phyloP scores from a whole-genome alignment of 2,329 filamentous ascomycete genomes.

The Fusarium oligoseptatum region DNA sequence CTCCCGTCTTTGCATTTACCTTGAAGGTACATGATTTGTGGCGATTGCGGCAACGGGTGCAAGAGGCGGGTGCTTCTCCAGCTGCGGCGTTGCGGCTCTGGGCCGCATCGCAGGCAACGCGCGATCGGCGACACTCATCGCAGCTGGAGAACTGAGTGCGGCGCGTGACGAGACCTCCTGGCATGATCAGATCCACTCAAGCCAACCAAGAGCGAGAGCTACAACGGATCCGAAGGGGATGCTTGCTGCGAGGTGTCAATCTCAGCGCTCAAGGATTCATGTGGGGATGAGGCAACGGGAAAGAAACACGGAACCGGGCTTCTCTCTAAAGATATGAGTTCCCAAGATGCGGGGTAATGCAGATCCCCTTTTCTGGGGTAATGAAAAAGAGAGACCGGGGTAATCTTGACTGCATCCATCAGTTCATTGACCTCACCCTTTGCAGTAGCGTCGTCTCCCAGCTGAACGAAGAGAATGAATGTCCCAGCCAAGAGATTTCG shows the following conservation, averaged over 20 bases:
- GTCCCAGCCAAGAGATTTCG: neutral
- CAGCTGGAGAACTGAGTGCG: constrained; percentile 54
- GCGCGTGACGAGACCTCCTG: constrained; percentile 36
- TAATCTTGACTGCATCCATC: constrained; percentile 1
- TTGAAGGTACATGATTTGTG: constrained; percentile 48
- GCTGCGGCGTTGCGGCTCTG: constrained; percentile 62
- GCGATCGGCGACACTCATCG: constrained; percentile 49
- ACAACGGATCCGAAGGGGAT: neutral
- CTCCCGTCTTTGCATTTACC: constrained; percentile 22
- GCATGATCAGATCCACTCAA: constrained; percentile 22
- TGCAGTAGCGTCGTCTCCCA: constrained; percentile 5
- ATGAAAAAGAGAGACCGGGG: neutral
- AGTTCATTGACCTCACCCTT: neutral
- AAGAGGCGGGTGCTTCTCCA: constrained; percentile 75
- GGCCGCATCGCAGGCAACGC: constrained; percentile 49
- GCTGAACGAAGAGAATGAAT: neutral
- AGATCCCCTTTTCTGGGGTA: constrained; percentile 36
- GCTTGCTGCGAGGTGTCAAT: constrained; percentile 11
- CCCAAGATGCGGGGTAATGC: constrained; percentile 37
- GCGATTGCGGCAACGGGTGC: constrained; percentile 67
- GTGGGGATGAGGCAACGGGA: constrained; percentile 6
- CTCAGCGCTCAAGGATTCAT: constrained; percentile 4
- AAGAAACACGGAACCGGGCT: constrained; percentile 6
- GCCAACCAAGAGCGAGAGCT: neutral
- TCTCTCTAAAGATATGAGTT: neutral